Evolutionary conservation across 2,329 filamentous ascomycete species (phyloP), one percentile per base, ranked within the genome.

Genomic region (Keithomyces neogunnii): DNA sequence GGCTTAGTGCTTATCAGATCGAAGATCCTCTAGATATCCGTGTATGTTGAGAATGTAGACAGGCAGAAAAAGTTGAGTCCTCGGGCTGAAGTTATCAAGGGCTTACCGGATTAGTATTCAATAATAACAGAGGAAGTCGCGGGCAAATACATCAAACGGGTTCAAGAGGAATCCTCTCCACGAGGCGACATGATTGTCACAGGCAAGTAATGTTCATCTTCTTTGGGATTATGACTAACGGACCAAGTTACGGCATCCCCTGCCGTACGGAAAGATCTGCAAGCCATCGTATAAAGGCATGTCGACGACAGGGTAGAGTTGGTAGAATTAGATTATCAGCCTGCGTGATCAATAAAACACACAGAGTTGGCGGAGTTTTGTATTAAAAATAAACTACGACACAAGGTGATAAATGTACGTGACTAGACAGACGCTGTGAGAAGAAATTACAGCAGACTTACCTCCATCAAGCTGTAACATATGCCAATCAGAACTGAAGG

Each of bases 301-400:
- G 31, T 47, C 35, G n/a, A 47, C 19, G n/a, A 47, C n/a, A 47
- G n/a, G 28, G 45, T 47, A 13, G n/a, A 33, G 31, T 47, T 47
- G n/a, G 31, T 47, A 47, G 31, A 47, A 47, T 47, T 47, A 47
- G 31, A 47, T 47, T 47, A 47, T 47, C n/a, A 47, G 28, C 45
- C 31, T 44, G 13, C 29, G 30, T 47, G 35, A 36, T 47, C 9
- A 47, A 47, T 47, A 47, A 36, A 32, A 33, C n/a, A 35, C 5
- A 36, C 6, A 47, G 19, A 35, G 45, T 47, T n/a, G 19, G n/a
- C 45, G 11, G 35, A 33, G 45, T 28, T 44, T 44, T 28, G 11
- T 44, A 44, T 29, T 28, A 44, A 44, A 39, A 39, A 39, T 39
- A 44, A 44, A 44, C 42, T 44, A 29, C 13, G 13, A 44, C 42